A percentile compares a stretch with the other conserved stretches of the same genome.
Conservation (phyloP, 1,284 basidiomycete genomes). For the Gymnopus androsaceus region DNA sequence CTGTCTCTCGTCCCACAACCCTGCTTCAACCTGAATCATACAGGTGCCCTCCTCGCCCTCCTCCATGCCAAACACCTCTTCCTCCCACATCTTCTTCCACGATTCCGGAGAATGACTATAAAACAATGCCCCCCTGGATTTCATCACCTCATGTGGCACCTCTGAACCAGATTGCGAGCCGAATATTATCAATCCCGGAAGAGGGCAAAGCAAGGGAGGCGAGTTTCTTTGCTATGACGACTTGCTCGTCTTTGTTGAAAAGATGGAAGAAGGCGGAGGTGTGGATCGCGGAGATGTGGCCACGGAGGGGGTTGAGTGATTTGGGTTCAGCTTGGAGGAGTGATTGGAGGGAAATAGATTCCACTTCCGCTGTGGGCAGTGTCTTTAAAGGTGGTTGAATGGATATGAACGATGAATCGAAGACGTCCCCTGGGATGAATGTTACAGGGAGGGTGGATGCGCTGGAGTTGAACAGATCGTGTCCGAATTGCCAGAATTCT, state of each 20-base stretch:
- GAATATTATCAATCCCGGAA: conserved; percentile 35
- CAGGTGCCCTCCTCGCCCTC: no score
- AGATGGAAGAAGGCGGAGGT: conserved; percentile 54
- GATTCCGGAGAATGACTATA: conserved; percentile 40
- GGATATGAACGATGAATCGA: conserved; percentile 38
- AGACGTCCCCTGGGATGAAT: conserved; percentile 50
- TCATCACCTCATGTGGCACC: conserved; percentile 13
- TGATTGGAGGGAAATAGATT: conserved; percentile 25
- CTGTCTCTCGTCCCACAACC: conserved; percentile 13
- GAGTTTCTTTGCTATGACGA: conserved; percentile 39
- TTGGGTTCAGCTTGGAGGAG: conserved; percentile 24
- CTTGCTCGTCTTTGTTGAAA: conserved; percentile 46
- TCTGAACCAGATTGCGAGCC: conserved; percentile 28
- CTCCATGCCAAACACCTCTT: conserved; percentile 36
- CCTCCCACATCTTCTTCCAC: conserved; percentile 46
- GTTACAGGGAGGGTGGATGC: conserved; percentile 43
- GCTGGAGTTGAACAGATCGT: conserved; percentile 37
- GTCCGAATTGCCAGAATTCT: conserved; percentile 43
- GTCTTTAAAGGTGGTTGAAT: conserved; percentile 20
- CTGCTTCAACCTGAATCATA: conserved; percentile 35
- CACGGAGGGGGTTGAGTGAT: conserved; percentile 45
- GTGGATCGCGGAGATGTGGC: conserved; percentile 48
- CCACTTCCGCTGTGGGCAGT: background rate
- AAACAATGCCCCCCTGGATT: conserved; percentile 14
- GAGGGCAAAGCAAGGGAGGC: conserved; percentile 39